phyloP scores from a whole-genome alignment of 2,329 filamentous ascomycete species.

The Colletotrichum godetiae region DNA sequence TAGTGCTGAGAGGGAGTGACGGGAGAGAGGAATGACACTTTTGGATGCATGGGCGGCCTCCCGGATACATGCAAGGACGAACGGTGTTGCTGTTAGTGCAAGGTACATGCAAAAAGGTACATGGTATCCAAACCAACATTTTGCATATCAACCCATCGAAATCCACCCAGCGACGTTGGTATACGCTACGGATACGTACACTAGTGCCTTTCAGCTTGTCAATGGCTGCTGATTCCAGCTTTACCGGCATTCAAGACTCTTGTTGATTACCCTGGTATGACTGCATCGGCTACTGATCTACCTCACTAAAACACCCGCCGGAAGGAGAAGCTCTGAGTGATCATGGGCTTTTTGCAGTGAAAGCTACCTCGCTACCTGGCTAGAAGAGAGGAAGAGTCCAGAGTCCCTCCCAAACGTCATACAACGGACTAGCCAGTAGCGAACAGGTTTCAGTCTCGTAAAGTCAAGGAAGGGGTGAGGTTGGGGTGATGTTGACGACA shows the following conservation, averaged over 20 bases:
- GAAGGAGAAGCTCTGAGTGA: not conserved
- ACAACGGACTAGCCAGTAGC: conserved; percentile 20
- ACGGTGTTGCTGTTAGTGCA: not conserved
- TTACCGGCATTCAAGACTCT: not conserved
- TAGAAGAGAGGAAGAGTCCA: conserved; percentile 1
- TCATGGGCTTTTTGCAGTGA: not conserved
- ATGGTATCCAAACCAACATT: not conserved
- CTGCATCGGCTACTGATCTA: not conserved
- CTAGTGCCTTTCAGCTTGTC: not conserved
- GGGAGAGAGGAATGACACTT: conserved; percentile 1
- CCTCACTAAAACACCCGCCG: not conserved
- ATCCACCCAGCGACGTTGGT: not conserved
- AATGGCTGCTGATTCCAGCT: not conserved
- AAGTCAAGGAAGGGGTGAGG: conserved; percentile 9
- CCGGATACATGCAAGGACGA: not conserved
- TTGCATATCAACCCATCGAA: not conserved
- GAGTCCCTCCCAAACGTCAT: conserved; percentile 24
- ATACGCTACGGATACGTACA: not conserved
- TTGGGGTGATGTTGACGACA: not conserved
- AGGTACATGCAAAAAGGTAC: not conserved
- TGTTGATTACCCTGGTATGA: not conserved
- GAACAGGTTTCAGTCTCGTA: conserved; percentile 30
- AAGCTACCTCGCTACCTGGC: not conserved
- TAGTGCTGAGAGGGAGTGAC: not conserved
- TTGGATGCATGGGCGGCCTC: conserved; percentile 9